Evolutionary conservation across 768 basidiomycete genomes (phyloP).

Genomic region (Podaxis pistillaris): DNA sequence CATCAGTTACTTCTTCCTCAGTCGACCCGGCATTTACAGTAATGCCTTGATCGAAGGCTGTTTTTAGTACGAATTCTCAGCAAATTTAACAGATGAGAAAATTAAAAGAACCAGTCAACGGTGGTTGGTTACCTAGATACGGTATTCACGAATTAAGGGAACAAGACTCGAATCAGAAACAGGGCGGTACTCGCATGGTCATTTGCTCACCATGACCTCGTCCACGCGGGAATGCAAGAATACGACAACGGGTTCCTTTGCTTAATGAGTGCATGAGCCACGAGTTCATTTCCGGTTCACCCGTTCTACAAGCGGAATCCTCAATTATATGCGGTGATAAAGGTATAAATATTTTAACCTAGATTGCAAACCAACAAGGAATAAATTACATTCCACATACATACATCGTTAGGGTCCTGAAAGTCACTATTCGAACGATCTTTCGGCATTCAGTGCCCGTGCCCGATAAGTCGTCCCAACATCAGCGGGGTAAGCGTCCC

Average conservation of each 20-base stretch:
- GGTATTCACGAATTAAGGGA: background rate
- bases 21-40: background rate
- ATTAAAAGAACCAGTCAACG: background rate
- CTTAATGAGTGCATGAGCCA: background rate
- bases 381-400: background rate
- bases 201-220: background rate
- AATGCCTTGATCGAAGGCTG: background rate
- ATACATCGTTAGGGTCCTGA: background rate
- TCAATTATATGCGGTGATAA: background rate
- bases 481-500: slow-evolving; percentile 76
- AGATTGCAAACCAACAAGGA: background rate
- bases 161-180: background rate
- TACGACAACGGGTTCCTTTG: background rate
- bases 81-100: background rate
- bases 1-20: background rate
- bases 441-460: slow-evolving; percentile 45
- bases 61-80: background rate
- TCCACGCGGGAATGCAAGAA: background rate
- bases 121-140: background rate
- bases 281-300: background rate
- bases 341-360: background rate
- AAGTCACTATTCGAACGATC: background rate
- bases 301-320: background rate
- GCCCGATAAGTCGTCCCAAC: slow-evolving; percentile 59
- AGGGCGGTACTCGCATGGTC: background rate